These are phyloP conservation scores for Candida buenavistaensis DNA, from an alignment of 1,139 yeast species.

Conservation along the genomic window DNA sequence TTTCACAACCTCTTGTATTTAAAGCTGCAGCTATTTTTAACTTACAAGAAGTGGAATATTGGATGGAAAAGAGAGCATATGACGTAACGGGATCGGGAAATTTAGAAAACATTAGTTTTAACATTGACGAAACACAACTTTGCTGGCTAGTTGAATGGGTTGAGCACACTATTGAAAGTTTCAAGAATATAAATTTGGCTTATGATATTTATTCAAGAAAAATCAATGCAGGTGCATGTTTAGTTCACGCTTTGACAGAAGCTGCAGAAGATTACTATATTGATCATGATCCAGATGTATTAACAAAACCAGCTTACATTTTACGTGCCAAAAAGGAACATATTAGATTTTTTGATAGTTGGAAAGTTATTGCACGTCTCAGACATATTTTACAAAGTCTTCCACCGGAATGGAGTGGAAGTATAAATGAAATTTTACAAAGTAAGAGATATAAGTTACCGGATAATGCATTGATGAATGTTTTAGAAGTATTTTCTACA, in stretches of 20 bases:
- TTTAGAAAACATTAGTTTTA: constrained; percentile 30
- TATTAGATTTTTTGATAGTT: constrained; percentile 76
- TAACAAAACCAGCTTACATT: constrained; percentile 85
- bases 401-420: constrained; percentile 53
- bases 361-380: constrained; percentile 81
- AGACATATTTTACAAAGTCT: constrained; percentile 67
- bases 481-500: constrained; percentile 58
- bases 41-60: constrained; percentile 37
- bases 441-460: constrained; percentile 43
- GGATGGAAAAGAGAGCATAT: constrained; percentile 36
- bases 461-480: constrained; percentile 51
- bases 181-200: constrained; percentile 23
- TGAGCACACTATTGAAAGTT: constrained; percentile 16
- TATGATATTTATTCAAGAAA: constrained; percentile 19
- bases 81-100: constrained; percentile 33
- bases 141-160: constrained; percentile 38
- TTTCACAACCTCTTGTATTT: constrained; percentile 25
- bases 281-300: constrained; percentile 83
- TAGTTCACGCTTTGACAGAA: constrained; percentile 56
- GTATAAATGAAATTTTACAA: constrained; percentile 22
- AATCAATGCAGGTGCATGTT: constrained; percentile 29
- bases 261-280: constrained; percentile 64
- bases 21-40: constrained; percentile 22
- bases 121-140: constrained; percentile 33
- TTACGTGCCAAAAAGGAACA: constrained; percentile 71